Percentiles rank a stretch among this genome's conserved stretches.
These are phyloP conservation scores for Epichloe gansuensis DNA, from an alignment of 2,329 filamentous ascomycete genomes.

Conservation along the genomic window DNA sequence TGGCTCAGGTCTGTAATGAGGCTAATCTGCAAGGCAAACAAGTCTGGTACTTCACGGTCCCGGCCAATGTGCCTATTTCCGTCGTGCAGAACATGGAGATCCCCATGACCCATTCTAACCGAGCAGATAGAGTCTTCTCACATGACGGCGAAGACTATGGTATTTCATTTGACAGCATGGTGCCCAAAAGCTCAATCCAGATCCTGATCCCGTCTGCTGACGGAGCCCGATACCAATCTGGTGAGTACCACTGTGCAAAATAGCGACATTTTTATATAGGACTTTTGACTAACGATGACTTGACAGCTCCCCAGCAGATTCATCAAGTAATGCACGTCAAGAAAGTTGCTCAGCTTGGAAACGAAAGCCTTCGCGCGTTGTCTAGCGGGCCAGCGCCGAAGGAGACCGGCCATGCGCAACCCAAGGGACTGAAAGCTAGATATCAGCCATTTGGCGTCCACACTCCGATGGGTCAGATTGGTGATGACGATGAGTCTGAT, in stretches of 20 bases:
- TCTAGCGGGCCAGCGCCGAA: slow-evolving; percentile 32
- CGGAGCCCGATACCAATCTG: slow-evolving; percentile 39
- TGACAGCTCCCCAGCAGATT: slow-evolving; percentile 28
- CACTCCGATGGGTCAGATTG: slow-evolving; percentile 24
- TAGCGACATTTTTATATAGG: slow-evolving; percentile 4
- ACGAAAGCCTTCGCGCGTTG: slow-evolving; percentile 15
- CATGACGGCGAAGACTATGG: slow-evolving; percentile 54
- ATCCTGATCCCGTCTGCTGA: slow-evolving; percentile 48
- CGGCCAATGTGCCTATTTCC: slow-evolving; percentile 55
- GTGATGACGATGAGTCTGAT: slow-evolving; percentile 28
- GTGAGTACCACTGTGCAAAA: slow-evolving; percentile 28
- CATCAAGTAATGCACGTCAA: slow-evolving; percentile 53
- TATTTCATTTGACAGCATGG: slow-evolving; percentile 39
- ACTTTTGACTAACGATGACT: slow-evolving; percentile 4
- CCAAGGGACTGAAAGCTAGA: slow-evolving; percentile 53
- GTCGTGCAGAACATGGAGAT: slow-evolving; percentile 54
- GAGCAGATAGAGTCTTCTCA: slow-evolving; percentile 43
- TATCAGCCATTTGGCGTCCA: slow-evolving; percentile 53
- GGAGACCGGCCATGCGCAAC: slow-evolving; percentile 49
- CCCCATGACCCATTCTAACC: slow-evolving; percentile 40
- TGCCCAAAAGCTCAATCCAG: slow-evolving; percentile 39
- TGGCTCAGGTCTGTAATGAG: slow-evolving; percentile 43
- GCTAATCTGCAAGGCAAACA: slow-evolving; percentile 56
- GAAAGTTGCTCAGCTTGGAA: slow-evolving; percentile 45
- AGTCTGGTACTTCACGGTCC: slow-evolving; percentile 70